phyloP scores from a whole-genome alignment of 2,329 filamentous ascomycete genomes.

The Colletotrichum gigasporum region DNA sequence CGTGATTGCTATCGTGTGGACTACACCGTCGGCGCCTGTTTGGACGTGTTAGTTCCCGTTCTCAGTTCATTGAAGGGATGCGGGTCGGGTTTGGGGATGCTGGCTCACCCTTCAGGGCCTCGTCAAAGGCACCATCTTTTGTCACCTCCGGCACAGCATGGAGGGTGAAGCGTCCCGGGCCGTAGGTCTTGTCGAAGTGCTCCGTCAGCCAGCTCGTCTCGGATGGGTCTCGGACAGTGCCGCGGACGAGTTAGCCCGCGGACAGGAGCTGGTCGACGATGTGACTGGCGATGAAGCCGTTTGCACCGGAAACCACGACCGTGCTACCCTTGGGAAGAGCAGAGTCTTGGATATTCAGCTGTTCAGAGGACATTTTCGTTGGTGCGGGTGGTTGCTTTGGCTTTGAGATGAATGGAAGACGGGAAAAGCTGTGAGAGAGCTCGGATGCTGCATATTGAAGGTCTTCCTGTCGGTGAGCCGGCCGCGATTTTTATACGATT shows the following conservation, averaged over 20 bases:
- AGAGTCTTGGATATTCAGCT: not conserved
- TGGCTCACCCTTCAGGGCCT: constrained; percentile 38
- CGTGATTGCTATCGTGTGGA: constrained; percentile 49
- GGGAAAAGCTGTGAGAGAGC: too few species aligned
- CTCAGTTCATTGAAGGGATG: not conserved
- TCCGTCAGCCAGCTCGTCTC: constrained; percentile 40
- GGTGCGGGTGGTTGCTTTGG: not conserved
- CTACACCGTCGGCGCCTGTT: constrained; percentile 38
- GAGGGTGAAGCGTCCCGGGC: constrained; percentile 43
- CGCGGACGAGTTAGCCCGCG: constrained; percentile 48
- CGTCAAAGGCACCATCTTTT: constrained; percentile 36
- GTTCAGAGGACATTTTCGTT: not conserved
- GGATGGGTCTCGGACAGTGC: constrained; percentile 45
- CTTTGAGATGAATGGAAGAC: too few species aligned
- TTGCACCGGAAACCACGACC: constrained; percentile 52
- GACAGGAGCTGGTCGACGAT: constrained; percentile 46
- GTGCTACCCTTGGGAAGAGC: not conserved
- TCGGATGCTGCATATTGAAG: too few species aligned
- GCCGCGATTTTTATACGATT: not conserved
- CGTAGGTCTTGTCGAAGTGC: constrained; percentile 43
- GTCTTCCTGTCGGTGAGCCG: too few species aligned
- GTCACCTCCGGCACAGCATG: constrained; percentile 45
- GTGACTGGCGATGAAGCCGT: constrained; percentile 53
- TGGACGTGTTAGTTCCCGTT: not conserved
- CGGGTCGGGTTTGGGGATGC: not conserved